phyloP scores from a whole-genome alignment of 805 yeast species.

The Saccharomyces eubayanus region DNA sequence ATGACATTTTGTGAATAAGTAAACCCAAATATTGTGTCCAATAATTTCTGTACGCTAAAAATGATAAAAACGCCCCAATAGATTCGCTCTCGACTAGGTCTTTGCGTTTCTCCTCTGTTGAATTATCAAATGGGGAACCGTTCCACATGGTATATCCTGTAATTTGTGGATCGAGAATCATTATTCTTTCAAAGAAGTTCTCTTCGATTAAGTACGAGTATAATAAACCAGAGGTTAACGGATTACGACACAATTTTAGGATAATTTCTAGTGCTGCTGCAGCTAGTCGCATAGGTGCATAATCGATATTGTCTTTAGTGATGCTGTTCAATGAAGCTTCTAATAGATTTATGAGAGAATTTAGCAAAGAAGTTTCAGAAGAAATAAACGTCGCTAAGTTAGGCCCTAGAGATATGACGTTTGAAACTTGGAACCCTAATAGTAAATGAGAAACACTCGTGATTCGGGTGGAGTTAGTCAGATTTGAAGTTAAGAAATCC shows the following conservation, averaged over 20 bases:
- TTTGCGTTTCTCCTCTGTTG: conserved; percentile 32
- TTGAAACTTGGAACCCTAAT: conserved; percentile 59
- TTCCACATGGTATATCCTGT: conserved; percentile 51
- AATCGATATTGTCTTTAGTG: conserved; percentile 36
- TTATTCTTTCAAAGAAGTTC: conserved; percentile 43
- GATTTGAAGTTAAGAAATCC: conserved; percentile 45
- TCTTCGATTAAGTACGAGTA: conserved; percentile 45
- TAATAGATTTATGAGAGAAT: conserved; percentile 44
- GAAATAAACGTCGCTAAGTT: conserved; percentile 42
- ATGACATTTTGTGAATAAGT: conserved; percentile 55
- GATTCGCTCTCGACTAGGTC: conserved; percentile 25
- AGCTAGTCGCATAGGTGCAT: conserved; percentile 50
- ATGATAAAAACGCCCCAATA: conserved; percentile 49
- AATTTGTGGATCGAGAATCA: conserved; percentile 47
- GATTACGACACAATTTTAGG: conserved; percentile 50
- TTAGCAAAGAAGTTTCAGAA: conserved; percentile 49
- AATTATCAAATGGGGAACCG: conserved; percentile 33
- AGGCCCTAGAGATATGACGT: conserved; percentile 44
- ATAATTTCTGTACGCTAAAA: conserved; percentile 52
- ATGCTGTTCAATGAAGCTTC: conserved; percentile 39
- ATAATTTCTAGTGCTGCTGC: conserved; percentile 53
- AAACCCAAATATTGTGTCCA: conserved; percentile 59
- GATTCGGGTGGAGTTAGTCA: conserved; percentile 35
- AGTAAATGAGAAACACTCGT: conserved; percentile 64
- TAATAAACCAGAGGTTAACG: conserved; percentile 44